Evolutionary conservation across 2,329 filamentous ascomycete genomes (phyloP).

Genomic region (Cytospora schulzeri): DNA sequence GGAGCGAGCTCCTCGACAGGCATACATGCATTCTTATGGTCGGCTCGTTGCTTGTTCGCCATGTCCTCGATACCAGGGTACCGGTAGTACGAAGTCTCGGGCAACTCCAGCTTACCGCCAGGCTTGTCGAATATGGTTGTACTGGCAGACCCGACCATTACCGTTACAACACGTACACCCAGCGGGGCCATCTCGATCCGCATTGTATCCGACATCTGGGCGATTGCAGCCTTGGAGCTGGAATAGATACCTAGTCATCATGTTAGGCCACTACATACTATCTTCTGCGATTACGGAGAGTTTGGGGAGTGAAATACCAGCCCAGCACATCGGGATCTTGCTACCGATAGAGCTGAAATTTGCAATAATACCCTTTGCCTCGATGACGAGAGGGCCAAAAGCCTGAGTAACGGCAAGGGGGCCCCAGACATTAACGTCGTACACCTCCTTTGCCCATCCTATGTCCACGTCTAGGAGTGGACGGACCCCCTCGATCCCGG

Average conservation of each 20-base stretch:
- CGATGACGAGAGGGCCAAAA: conserved; percentile 12
- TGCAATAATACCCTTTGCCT: conserved; percentile 12
- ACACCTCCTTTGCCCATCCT: conserved; percentile 14
- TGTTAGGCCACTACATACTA: neutral
- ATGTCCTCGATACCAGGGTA: conserved; percentile 3
- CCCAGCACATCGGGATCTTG: conserved; percentile 19
- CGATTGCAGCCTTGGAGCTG: conserved; percentile 14
- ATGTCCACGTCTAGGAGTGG: conserved; percentile 19
- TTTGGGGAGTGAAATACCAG: conserved; percentile 1
- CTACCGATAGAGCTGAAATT: conserved; percentile 16
- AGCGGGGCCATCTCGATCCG: conserved; percentile 9
- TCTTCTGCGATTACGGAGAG: neutral
- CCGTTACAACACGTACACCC: conserved; percentile 8
- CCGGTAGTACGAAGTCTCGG: conserved; percentile 7
- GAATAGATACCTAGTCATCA: conserved; percentile 6
- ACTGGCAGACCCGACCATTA: conserved; percentile 1
- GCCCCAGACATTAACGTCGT: conserved; percentile 20
- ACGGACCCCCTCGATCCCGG: conserved; percentile 6
- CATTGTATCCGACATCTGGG: neutral
- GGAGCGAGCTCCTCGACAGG: conserved; percentile 14
- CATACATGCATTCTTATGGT: conserved; percentile 13
- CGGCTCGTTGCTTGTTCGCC: conserved; percentile 7
- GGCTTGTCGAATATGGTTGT: conserved; percentile 18
- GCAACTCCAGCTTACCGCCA: conserved; percentile 8
- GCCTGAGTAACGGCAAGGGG: conserved; percentile 9